Base-by-base conservation (phyloP, 768 basidiomycete species). In the Phlebiopsis flavidoalba region DNA sequence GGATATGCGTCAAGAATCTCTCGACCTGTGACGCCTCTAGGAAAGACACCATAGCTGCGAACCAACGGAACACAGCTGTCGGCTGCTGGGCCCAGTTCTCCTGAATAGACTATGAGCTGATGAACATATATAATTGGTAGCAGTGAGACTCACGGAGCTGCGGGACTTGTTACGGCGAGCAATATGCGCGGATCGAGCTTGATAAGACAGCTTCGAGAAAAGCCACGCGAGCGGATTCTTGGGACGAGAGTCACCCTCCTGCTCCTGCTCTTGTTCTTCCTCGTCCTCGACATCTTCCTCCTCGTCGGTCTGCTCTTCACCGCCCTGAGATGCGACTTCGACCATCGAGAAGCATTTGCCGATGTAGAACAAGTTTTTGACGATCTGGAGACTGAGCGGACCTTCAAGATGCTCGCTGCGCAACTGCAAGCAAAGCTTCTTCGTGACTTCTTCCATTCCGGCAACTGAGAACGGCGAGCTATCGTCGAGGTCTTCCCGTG, bases 301-400 rank as follows among this genome's bases (percentile, higher is more conserved):
- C 59, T 74, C 70, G 65, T 77, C 68, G 2, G 69, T 70, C 7
- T 65, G 69, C 2, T 60, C 65, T 24, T 61, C 63, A 12, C 62
- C 68, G n/a, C 31, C 53, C 17, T 53, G 36, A 33, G 53, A 22
- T 17, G 59, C 65, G 24, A 68, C 57, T 17, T 79, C 73, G 36
- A 80, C 69, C 24, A 78, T 73, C 60, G 77, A 79, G 71, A 92
- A 96, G 71, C 88, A 88, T 73, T 92, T 95, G 22, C 91, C 93
- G n/a, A 96, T 76, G 69, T 89, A 95, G 67, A 95, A 93, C 24
- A 98, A 72, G 67, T 98, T 93, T 77, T 97, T 98, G 66, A 96
- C 93, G 10, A 93, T 75, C 74, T 98, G 93, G 64, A 93, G 69
- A 60, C 86, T 80, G n/a, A 92, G 78, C 0, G 80, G 68, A 22